Conservation (phyloP, 73 alveolate species). For the Blepharisma stoltei region DNA sequence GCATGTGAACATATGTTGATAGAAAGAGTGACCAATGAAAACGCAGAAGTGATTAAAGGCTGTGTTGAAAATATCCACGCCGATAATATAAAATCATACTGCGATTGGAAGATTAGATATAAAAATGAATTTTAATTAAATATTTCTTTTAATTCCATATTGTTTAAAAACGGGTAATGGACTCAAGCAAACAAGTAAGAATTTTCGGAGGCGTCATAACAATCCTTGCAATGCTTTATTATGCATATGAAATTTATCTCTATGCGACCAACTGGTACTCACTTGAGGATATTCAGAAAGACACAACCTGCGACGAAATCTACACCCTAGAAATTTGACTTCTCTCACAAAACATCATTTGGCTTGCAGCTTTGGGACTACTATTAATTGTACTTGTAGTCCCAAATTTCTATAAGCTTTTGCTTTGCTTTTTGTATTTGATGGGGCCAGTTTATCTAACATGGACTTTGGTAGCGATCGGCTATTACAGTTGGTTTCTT, state of each 20-base stretch:
- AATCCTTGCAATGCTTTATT: neutral
- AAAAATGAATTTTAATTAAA: constrained; percentile 15
- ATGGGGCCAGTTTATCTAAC: constrained; percentile 5
- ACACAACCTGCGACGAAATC: neutral
- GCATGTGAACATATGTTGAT: constrained; percentile 55
- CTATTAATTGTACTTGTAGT: neutral
- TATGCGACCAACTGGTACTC: neutral
- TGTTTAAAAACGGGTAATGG: neutral
- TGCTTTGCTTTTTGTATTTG: neutral
- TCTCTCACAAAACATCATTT: neutral
- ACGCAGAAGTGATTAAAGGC: constrained; percentile 36
- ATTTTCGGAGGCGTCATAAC: neutral
- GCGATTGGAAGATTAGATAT: constrained; percentile 53
- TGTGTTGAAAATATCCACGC: constrained; percentile 68
- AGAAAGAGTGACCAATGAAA: constrained; percentile 37
- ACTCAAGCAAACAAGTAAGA: neutral
- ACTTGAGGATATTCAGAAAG: constrained; percentile 6
- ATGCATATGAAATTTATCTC: neutral
- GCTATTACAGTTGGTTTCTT: constrained; percentile 7
- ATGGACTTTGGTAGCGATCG: constrained; percentile 7
- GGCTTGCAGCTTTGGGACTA: constrained; percentile 8
- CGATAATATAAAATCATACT: constrained; percentile 53
- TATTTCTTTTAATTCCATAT: too few relatives aligned
- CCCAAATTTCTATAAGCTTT: neutral
- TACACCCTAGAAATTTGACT: neutral